A percentile compares a stretch with the other conserved stretches of the same genome.
phyloP scores from a whole-genome alignment of 495 filamentous ascomycete species.

The Aspergillus mulundensis region DNA sequence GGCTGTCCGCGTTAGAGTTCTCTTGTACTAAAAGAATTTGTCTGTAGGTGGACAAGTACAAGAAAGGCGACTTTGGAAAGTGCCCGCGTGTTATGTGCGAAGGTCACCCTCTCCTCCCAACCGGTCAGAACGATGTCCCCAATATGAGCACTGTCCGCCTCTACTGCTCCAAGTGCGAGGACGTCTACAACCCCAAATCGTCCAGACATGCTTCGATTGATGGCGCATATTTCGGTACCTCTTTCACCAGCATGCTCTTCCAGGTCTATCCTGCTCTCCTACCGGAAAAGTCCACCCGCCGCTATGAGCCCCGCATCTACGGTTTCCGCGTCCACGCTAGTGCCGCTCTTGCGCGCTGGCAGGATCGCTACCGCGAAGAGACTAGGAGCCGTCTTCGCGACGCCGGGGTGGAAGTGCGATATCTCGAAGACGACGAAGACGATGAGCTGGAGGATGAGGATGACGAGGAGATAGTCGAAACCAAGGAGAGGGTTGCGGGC shows the following conservation, averaged over 20 bases:
- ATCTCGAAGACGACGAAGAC: conserved; percentile 53
- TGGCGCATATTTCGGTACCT: conserved; percentile 95
- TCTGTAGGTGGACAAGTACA: conserved; percentile 90
- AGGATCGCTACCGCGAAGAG: conserved; percentile 72
- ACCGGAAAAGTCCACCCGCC: conserved; percentile 75
- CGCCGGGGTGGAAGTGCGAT: conserved; percentile 51
- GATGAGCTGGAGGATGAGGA: conserved; percentile 49
- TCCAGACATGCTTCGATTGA: conserved; percentile 93
- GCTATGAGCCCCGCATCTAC: conserved; percentile 85
- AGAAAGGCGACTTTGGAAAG: conserved; percentile 96
- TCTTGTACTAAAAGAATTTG: conserved; percentile 8
- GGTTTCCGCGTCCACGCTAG: conserved; percentile 92
- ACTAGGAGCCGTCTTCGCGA: conserved; percentile 64
- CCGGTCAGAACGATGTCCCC: conserved; percentile 85
- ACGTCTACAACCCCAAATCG: conserved; percentile 98
- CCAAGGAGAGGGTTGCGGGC: conserved; percentile 25
- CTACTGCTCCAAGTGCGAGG: conserved; percentile 95
- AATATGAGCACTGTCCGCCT: conserved; percentile 87
- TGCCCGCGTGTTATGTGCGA: conserved; percentile 94
- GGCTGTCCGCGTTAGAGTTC: background rate
- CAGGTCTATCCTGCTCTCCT: conserved; percentile 92
- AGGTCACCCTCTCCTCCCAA: conserved; percentile 84
- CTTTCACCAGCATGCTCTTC: conserved; percentile 98
- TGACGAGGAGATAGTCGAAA: conserved; percentile 27
- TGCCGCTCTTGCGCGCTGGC: conserved; percentile 87